Evolutionary conservation across 495 filamentous ascomycete genomes (phyloP).

Genomic region (Bombardia bombarda): DNA sequence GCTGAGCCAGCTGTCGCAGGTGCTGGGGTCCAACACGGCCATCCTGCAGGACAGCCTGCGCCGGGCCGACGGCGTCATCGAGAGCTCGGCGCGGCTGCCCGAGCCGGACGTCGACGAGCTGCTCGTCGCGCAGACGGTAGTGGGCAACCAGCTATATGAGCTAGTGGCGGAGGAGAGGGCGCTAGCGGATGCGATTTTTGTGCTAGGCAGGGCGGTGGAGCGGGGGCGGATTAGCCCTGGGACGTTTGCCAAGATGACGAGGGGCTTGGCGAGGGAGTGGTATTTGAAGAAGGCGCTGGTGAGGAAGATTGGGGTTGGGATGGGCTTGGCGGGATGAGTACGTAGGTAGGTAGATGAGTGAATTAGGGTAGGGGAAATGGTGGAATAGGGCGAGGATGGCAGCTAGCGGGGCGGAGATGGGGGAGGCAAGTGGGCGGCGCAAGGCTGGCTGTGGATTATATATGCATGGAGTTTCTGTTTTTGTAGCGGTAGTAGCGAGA

Average conservation of each 20-base stretch:
- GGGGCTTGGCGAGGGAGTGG: conserved; percentile 77
- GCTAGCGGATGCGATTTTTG: conserved; percentile 75
- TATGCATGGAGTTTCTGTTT: no score
- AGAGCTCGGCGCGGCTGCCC: conserved; percentile 45
- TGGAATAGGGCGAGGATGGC: not conserved
- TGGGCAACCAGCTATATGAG: conserved; percentile 85
- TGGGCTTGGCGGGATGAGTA: conserved; percentile 47
- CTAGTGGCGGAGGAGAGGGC: conserved; percentile 78
- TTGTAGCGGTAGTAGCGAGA: no score
- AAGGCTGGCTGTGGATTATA: no score
- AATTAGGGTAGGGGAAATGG: not conserved
- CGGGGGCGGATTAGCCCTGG: conserved; percentile 70
- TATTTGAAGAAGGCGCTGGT: conserved; percentile 84
- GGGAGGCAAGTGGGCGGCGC: no score
- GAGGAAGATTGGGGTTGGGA: conserved; percentile 78
- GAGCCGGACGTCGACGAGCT: conserved; percentile 69
- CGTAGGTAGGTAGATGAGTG: not conserved
- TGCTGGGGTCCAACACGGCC: conserved; percentile 66
- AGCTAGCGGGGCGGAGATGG: not conserved
- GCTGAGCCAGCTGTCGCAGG: conserved; percentile 57
- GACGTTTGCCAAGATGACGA: conserved; percentile 76
- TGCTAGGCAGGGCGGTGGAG: conserved; percentile 75
- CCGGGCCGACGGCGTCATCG: conserved; percentile 73
- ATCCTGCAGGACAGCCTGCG: conserved; percentile 69
- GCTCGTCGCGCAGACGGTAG: conserved; percentile 87